phyloP scores from a whole-genome alignment of 805 yeast genomes.

The Wickerhamiella occidentalis region DNA sequence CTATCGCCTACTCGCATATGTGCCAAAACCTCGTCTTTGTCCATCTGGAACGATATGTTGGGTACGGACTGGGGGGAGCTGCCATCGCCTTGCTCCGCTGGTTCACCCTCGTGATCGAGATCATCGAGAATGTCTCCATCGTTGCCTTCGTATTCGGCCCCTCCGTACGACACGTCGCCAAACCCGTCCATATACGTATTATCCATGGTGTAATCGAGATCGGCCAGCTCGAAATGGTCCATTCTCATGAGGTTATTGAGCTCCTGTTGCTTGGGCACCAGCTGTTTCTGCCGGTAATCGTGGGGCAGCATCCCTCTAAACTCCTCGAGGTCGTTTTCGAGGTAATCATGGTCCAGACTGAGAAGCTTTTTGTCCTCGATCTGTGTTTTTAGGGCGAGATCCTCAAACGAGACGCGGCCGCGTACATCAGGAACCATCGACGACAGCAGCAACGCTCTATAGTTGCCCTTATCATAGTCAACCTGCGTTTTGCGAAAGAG shows the following conservation, averaged over 20 bases:
- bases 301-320: background rate
- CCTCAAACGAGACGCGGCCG: slow-evolving; percentile 52
- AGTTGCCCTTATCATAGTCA: slow-evolving; percentile 36
- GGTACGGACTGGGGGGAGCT: no score
- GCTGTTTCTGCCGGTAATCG: background rate
- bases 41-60: background rate
- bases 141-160: background rate
- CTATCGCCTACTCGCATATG: background rate
- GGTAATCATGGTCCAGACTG: background rate
- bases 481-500: slow-evolving; percentile 34
- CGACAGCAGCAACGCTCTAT: slow-evolving; percentile 36
- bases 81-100: background rate
- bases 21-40: background rate
- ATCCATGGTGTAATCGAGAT: background rate
- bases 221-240: background rate
- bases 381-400: background rate
- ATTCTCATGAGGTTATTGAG: background rate
- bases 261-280: background rate
- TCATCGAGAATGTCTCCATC: background rate
- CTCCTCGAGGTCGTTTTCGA: background rate
- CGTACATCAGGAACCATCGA: slow-evolving; percentile 35
- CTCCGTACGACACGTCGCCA: background rate
- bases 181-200: background rate
- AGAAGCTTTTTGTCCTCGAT: background rate
- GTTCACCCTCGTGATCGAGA: background rate